Evolutionary conservation across 495 filamentous ascomycete species (phyloP).

Genomic region (Penicillium subrubescens): DNA sequence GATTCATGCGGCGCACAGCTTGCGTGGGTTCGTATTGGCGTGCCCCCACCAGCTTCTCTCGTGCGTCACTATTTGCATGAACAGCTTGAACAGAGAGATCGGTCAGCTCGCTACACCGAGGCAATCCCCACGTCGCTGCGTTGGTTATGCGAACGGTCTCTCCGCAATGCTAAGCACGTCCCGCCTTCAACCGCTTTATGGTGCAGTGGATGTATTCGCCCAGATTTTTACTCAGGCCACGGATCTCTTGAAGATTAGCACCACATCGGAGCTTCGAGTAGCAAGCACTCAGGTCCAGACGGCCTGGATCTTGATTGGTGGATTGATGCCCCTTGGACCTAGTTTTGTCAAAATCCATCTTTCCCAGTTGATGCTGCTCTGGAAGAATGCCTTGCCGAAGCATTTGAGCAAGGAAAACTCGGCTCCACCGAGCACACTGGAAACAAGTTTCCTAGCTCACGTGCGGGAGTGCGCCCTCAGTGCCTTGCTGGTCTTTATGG

Average conservation of each 20-base stretch:
- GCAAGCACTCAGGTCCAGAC: constrained; percentile 96
- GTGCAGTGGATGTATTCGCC: constrained; percentile 93
- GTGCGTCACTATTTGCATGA: constrained; percentile 94
- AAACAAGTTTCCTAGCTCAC: constrained; percentile 90
- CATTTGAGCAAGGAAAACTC: constrained; percentile 90
- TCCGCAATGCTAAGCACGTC: constrained; percentile 90
- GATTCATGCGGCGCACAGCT: constrained; percentile 78
- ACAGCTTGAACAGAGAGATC: constrained; percentile 87
- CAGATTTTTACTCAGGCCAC: constrained; percentile 89
- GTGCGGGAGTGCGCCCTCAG: constrained; percentile 94
- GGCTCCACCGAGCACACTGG: constrained; percentile 74
- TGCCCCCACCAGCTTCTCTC: constrained; percentile 90
- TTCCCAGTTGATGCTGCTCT: constrained; percentile 90
- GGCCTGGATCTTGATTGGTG: constrained; percentile 95
- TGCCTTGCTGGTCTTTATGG: constrained; percentile 86
- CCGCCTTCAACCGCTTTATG: constrained; percentile 83
- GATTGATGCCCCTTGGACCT: constrained; percentile 92
- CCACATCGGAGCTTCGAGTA: constrained; percentile 85
- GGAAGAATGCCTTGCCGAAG: constrained; percentile 96
- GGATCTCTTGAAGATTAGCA: constrained; percentile 88
- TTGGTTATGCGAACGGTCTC: constrained; percentile 92
- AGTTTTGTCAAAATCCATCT: constrained; percentile 99
- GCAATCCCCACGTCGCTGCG: constrained; percentile 79
- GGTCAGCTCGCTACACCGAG: constrained; percentile 72
- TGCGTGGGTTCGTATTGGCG: constrained; percentile 84